Base-by-base conservation (phyloP, 495 filamentous ascomycete genomes). In the Aspergillus bertholletiae region DNA sequence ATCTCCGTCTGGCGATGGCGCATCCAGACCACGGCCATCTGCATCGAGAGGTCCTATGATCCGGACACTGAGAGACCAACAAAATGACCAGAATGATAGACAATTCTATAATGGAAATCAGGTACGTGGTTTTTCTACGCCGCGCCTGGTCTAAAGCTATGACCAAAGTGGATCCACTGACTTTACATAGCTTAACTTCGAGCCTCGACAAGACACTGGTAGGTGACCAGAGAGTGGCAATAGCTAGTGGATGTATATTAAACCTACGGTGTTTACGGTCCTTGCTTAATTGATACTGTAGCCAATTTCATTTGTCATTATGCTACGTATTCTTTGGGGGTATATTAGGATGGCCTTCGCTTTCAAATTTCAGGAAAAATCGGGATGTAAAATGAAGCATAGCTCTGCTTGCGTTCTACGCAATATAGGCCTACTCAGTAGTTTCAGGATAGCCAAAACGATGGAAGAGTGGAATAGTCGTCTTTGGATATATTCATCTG, bases 61-160 rank as follows among this genome's bases (percentile, higher is more conserved):
- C 48, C 72, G 80, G 47, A 88, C 86, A 7, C 59, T 88, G 49
- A 68, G 74, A 46, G 82, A 86, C 62, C 80, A 83, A 46, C 64
- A 68, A 39, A 69, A 70, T 32, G 72, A 73, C 47, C 70, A 67
- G 45, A 79, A 76, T 60, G 65, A 86, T 53, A 75, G 78, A 21
- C 83, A 92, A 60, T 82, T 91, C 34, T 96, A 96, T 65, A 96
- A 96, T 68, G 91, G 91, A 4, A 96, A 96, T 62, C 88, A 89
- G 67, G 88, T 92, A 76, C 54, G 86, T 60, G n/a, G 22, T 27
- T 6, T n/a, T 6, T n/a, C 12, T 5, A 37, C 4, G 2, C 11
- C 13, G 5, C 15, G 2, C 13, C 13, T 8, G 7, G 40, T 41
- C 39, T 22, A 43, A 3, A 12, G 11, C n/a, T 35, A 11, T 2